Evolutionary conservation across 176 grass and related monocot species (phyloP).

Genomic region (Ampelocalamus luodianensis): DNA sequence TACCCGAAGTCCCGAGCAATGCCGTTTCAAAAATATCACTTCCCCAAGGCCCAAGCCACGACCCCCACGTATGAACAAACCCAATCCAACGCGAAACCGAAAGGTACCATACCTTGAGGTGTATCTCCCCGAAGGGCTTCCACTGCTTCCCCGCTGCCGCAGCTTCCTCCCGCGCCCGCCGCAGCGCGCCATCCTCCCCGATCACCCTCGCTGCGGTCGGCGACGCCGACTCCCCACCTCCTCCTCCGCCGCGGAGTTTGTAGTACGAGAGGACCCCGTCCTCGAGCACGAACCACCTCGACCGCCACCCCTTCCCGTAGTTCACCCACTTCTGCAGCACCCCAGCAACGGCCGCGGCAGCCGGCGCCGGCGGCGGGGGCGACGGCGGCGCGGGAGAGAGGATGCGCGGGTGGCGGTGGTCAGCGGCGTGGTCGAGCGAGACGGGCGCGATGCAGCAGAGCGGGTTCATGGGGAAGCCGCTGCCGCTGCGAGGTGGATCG

Average conservation of each 20-base stretch:
- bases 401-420: slow-evolving; percentile 40
- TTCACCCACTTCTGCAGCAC: slow-evolving; percentile 98
- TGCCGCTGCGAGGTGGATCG: slow-evolving; percentile 26
- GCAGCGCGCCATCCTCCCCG: slow-evolving; percentile 54
- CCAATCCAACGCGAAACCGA: slow-evolving; percentile 33
- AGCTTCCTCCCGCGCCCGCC: slow-evolving; percentile 39
- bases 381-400: slow-evolving; percentile 24
- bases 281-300: slow-evolving; percentile 84
- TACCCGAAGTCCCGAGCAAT: slow-evolving; percentile 44
- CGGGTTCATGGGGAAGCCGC: slow-evolving; percentile 60
- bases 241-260: slow-evolving; percentile 70
- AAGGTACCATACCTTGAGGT: slow-evolving; percentile 77
- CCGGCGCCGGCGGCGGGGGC: background rate
- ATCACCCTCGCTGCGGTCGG: slow-evolving; percentile 60
- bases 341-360: slow-evolving; percentile 41
- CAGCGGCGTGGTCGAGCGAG: slow-evolving; percentile 61
- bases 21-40: slow-evolving; percentile 28
- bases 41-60: slow-evolving; percentile 13
- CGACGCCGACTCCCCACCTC: slow-evolving; percentile 30
- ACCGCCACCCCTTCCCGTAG: slow-evolving; percentile 91
- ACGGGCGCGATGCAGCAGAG: slow-evolving; percentile 91
- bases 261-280: slow-evolving; percentile 92
- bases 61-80: slow-evolving; percentile 15
- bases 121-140: slow-evolving; percentile 93
- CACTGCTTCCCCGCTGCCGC: slow-evolving; percentile 59